Evolutionary conservation across 768 basidiomycete genomes (phyloP), one percentile per base, ranked within the genome.

Genomic region (Russula dissimulans): DNA sequence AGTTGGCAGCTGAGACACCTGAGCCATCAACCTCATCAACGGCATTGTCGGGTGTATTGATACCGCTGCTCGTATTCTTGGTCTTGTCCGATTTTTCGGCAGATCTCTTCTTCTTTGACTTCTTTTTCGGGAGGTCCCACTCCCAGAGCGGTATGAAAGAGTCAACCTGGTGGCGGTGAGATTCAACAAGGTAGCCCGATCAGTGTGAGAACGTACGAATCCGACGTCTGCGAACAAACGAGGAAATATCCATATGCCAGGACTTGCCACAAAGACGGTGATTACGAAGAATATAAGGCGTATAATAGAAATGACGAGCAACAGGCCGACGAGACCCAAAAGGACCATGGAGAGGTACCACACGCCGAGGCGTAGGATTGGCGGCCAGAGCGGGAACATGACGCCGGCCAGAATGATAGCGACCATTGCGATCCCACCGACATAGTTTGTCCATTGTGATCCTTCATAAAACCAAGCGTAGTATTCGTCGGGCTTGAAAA

Each of bases 361-460:
- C 58, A 95, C 95, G 39, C 95, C 95, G 34, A 95, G 76, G 14
- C 95, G 82, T 81, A 99, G 83, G 67, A 84, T 85, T 51, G 88
- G 83, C 2, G 97, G 97, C 97, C 97, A 99, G 15, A 99, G 80
- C 4, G 97, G 97, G 83, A 97, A 99, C 94, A 99, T 97, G 69
- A 97, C 95, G 2, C 91, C 95, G 5, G 89, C 94, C 45, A 99
- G 86, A 79, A 98, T 92, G 70, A 97, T 78, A 44, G 79, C 82
- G 60, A 98, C 94, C 91, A 99, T 94, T 32, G 84, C 84, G 12
- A 89, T 77, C 17, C 91, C 95, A 44, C 93, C 91, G 10, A 92
- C 83, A 69, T 95, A 91, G 7, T 90, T 95, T 66, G 87, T 90
- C 83, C 92, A 86, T 68, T 95, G 94, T 14, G 91, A 90, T 45